phyloP scores from a whole-genome alignment of 805 yeast species.

The Candida krabiensis region DNA sequence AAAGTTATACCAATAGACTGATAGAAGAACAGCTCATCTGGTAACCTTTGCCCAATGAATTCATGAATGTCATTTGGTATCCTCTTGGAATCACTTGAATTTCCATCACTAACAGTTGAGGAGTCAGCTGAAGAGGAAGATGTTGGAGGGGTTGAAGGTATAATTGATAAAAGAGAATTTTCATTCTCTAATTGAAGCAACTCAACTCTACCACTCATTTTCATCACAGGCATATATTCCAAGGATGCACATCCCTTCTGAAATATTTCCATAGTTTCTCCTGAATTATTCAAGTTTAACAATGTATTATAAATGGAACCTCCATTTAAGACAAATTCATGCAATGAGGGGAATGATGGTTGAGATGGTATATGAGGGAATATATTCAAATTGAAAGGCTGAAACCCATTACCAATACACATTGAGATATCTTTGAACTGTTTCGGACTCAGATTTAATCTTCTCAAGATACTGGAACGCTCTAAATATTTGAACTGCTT shows the following conservation, averaged over 20 bases:
- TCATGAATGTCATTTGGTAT: conserved; percentile 82
- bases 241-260: conserved; percentile 69
- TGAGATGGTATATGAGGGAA: conserved; percentile 40
- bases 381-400: conserved; percentile 59
- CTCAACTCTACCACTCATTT: conserved; percentile 65
- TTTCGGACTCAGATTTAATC: conserved; percentile 57
- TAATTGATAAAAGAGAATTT: conserved; percentile 18
- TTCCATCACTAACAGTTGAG: conserved; percentile 6
- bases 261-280: conserved; percentile 47
- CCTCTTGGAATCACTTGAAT: conserved; percentile 25
- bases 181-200: conserved; percentile 37
- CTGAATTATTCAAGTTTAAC: conserved; percentile 43
- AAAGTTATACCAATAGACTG: conserved; percentile 74
- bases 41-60: conserved; percentile 78
- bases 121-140: conserved; percentile 11
- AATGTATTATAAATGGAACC: conserved; percentile 50
- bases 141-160: conserved; percentile 15
- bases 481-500: conserved; percentile 70
- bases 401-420: conserved; percentile 76
- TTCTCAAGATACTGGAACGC: conserved; percentile 54
- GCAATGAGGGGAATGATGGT: conserved; percentile 29
- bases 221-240: conserved; percentile 72
- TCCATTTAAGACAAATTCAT: conserved; percentile 36
- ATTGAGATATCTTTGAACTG: conserved; percentile 76
- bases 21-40: conserved; percentile 83